phyloP scores from a whole-genome alignment of 345 rosid genomes.

The Firmiana major region DNA sequence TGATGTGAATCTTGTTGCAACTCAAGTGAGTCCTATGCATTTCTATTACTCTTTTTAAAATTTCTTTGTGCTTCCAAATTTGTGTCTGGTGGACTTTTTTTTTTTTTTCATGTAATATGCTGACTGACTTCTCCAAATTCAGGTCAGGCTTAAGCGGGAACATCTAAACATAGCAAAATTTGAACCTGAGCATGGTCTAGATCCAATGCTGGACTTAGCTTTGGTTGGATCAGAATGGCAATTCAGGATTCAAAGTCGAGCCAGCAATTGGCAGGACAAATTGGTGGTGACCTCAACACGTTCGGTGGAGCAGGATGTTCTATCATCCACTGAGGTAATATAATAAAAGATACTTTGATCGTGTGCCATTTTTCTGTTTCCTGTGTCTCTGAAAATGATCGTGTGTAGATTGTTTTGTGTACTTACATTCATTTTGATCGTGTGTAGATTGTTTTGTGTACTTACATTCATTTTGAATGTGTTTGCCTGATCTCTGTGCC shows the following conservation, averaged over 20 bases:
- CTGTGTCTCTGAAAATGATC: neutral
- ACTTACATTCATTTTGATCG: too few species aligned
- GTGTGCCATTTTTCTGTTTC: constrained; percentile 6
- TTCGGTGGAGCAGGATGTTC: constrained; percentile 91
- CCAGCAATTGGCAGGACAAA: constrained; percentile 97
- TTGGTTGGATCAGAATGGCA: constrained; percentile 99
- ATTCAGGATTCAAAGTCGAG: constrained; percentile 92
- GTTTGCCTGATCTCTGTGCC: neutral
- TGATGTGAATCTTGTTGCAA: constrained; percentile 96
- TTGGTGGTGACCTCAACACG: constrained; percentile 89
- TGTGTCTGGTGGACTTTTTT: constrained; percentile 8
- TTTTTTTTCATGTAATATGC: constrained; percentile 4
- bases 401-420: too few species aligned
- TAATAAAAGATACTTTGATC: constrained; percentile 1
- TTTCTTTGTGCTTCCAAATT: neutral
- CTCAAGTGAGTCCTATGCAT: constrained; percentile 57
- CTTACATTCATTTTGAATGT: neutral
- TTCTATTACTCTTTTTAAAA: neutral
- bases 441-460: neutral
- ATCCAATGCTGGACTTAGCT: constrained; percentile 89
- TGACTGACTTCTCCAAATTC: constrained; percentile 26
- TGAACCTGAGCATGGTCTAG: constrained; percentile 89
- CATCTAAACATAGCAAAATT: constrained; percentile 89
- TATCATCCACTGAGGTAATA: constrained; percentile 86
- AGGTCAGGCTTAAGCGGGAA: constrained; percentile 95